phyloP scores from a whole-genome alignment of 2,329 filamentous ascomycete species.

The Ceratocystis harringtonii region DNA sequence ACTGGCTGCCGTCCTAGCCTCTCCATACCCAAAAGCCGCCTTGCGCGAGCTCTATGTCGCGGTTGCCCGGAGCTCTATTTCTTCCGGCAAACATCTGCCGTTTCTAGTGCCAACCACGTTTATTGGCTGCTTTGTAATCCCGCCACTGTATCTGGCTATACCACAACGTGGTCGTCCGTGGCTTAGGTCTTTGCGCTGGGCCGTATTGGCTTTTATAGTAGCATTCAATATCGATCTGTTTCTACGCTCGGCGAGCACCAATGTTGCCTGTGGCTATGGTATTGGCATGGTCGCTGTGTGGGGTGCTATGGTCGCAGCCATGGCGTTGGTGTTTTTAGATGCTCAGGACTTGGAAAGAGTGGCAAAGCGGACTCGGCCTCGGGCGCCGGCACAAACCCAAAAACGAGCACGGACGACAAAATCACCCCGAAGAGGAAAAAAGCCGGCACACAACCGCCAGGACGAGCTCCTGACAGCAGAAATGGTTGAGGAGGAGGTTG shows the following conservation, averaged over 20 bases:
- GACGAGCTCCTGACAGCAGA: background rate
- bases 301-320: slow-evolving; percentile 35
- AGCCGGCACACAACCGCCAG: background rate
- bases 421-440: background rate
- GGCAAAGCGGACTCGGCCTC: slow-evolving; percentile 23
- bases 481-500: slow-evolving; percentile 24
- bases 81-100: slow-evolving; percentile 30
- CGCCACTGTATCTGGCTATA: slow-evolving; percentile 40
- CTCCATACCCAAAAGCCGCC: slow-evolving; percentile 11
- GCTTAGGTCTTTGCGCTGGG: slow-evolving; percentile 30
- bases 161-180: slow-evolving; percentile 38
- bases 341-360: slow-evolving; percentile 43
- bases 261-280: slow-evolving; percentile 36
- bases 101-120: slow-evolving; percentile 39
- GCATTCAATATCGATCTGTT: slow-evolving; percentile 32
- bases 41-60: slow-evolving; percentile 25
- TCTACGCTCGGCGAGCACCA: slow-evolving; percentile 32
- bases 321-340: slow-evolving; percentile 37
- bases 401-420: background rate
- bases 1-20: slow-evolving; percentile 4
- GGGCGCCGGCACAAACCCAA: background rate
- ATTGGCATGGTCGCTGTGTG: slow-evolving; percentile 36
- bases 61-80: slow-evolving; percentile 26
- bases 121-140: slow-evolving; percentile 33
- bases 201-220: slow-evolving; percentile 31